Evolutionary conservation across 139 green algal species (phyloP).

Genomic region (Micractinium sp.): DNA sequence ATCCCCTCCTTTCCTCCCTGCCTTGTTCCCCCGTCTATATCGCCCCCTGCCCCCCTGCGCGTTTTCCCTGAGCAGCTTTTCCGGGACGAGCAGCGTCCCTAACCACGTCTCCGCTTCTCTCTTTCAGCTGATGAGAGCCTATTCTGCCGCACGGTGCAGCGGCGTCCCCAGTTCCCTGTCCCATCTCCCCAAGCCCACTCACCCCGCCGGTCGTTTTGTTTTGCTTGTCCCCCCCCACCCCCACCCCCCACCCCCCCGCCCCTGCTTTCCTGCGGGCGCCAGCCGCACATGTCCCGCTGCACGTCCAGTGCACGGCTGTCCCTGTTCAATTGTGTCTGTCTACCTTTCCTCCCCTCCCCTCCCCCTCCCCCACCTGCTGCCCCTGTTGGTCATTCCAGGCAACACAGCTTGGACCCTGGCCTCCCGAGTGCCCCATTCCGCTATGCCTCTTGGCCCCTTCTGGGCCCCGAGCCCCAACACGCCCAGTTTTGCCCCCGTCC

Average conservation of each 20-base stretch:
- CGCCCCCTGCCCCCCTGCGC: no score
- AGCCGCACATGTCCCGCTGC: background rate
- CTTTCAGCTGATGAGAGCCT: no score
- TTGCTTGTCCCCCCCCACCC: background rate
- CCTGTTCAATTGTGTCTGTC: background rate
- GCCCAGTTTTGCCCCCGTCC: no score
- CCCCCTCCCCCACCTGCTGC: background rate
- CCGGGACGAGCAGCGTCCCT: no score
- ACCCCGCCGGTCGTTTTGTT: background rate
- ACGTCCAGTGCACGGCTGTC: background rate
- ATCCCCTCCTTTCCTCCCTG: background rate
- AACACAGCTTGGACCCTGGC: no score
- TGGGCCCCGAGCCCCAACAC: no score
- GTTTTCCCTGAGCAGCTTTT: no score
- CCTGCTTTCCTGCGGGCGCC: background rate
- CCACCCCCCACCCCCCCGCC: background rate
- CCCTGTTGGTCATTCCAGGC: background rate
- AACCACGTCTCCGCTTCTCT: no score
- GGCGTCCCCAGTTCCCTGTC: no score
- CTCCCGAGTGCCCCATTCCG: no score
- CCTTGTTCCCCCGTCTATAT: background rate
- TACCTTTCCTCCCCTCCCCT: background rate
- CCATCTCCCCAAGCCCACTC: background rate
- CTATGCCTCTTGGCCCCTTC: no score
- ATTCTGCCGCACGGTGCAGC: no score